phyloP scores from a whole-genome alignment of 1,284 basidiomycete species.

The Sporisorium reilianum region DNA sequence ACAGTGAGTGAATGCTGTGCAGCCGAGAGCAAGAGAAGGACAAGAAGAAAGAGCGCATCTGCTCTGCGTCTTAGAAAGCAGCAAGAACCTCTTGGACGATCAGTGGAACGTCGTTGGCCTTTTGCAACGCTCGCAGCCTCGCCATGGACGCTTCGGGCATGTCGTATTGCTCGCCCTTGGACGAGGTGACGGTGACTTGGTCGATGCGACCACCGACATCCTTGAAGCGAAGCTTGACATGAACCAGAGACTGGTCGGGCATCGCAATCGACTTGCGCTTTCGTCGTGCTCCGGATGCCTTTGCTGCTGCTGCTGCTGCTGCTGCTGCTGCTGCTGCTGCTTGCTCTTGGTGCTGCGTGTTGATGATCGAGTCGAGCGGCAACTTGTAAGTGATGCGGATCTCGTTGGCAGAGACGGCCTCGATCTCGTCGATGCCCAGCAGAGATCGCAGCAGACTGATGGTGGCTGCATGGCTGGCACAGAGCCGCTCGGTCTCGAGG shows the following conservation, averaged over 20 bases:
- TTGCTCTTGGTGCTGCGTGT: slow-evolving; percentile 24
- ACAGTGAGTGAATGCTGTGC: not conserved
- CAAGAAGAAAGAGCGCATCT: not conserved
- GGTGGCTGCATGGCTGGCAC: slow-evolving; percentile 49
- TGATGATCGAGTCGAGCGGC: slow-evolving; percentile 34
- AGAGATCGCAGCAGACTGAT: slow-evolving; percentile 43
- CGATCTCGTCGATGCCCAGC: slow-evolving; percentile 50
- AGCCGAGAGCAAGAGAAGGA: not conserved
- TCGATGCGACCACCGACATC: slow-evolving; percentile 52
- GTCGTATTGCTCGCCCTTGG: slow-evolving; percentile 46
- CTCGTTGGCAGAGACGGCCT: slow-evolving; percentile 33
- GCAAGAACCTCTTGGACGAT: slow-evolving; percentile 52
- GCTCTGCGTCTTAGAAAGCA: slow-evolving; percentile 26
- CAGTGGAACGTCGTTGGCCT: slow-evolving; percentile 53
- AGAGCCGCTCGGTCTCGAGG: slow-evolving; percentile 58
- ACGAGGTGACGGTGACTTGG: slow-evolving; percentile 42
- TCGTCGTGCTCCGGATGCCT: slow-evolving; percentile 16
- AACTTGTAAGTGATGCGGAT: slow-evolving; percentile 51
- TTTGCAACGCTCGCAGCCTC: slow-evolving; percentile 38
- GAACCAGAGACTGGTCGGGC: slow-evolving; percentile 38
- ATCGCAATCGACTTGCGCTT: slow-evolving; percentile 49
- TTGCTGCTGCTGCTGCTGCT: slow-evolving; percentile 18
- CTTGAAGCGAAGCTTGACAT: slow-evolving; percentile 45
- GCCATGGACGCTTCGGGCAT: slow-evolving; percentile 48
- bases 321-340: slow-evolving; percentile 20